phyloP scores from a whole-genome alignment of 345 rosid genomes.

The Aurinia saxatilis region DNA sequence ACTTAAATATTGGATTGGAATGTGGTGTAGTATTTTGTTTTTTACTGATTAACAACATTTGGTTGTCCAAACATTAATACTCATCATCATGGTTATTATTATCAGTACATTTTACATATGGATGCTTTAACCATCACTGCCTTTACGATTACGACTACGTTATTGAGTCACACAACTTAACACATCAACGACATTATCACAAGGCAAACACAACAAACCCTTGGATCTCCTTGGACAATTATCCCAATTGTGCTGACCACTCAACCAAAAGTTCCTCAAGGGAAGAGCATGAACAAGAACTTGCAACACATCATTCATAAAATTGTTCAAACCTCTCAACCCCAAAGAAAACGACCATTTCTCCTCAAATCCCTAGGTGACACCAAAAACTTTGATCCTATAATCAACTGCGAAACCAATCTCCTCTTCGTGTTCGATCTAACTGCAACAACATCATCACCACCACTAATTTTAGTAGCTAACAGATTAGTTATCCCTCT shows the following conservation, averaged over 20 bases:
- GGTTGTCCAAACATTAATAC: too few species aligned
- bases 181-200: too few species aligned
- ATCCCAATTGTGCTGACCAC: conserved; percentile 58
- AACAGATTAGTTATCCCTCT: too few species aligned
- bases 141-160: too few species aligned
- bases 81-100: too few species aligned
- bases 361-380: conserved; percentile 48
- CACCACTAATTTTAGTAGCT: neutral
- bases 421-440: conserved; percentile 64
- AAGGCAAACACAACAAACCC: conserved; percentile 57
- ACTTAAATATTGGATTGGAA: too few species aligned
- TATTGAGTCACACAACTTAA: too few species aligned
- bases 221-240: conserved; percentile 39
- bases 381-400: conserved; percentile 38
- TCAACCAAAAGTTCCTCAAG: conserved; percentile 64
- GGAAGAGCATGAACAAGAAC: conserved; percentile 86
- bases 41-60: too few species aligned
- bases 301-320: conserved; percentile 91
- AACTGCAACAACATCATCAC: conserved; percentile 28
- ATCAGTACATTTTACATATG: too few species aligned
- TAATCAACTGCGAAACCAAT: conserved; percentile 42
- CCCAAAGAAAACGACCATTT: conserved; percentile 69
- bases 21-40: too few species aligned
- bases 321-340: conserved; percentile 79
- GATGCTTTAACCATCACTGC: too few species aligned